Evolutionary conservation across 768 basidiomycete species (phyloP), one percentile per base, ranked within the genome.

Genomic region (Boletales sp.): DNA sequence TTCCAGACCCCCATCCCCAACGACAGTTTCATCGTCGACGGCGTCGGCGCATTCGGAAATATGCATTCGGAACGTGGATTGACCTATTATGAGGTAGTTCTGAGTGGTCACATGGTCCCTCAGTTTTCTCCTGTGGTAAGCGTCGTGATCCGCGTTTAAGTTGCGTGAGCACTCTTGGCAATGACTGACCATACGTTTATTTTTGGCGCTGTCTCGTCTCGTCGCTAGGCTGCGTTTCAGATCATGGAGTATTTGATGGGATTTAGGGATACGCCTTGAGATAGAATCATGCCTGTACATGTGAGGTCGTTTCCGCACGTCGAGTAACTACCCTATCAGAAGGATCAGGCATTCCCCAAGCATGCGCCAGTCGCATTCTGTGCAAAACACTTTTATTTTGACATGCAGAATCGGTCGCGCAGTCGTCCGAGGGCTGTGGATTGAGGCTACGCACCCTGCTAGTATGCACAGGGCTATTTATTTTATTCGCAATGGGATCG

Each of bases 31-130:
- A 63, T 87, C 48, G 78, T 89, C 46, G 84, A 86, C 48, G 84
- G 81, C 15, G 73, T 87, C 39, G 87, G 87, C 25, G 75, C 86
- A 4, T 71, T 82, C 25, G 87, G 87, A 0, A 84, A 69, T 2
- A 70, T 77, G 50, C 86, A 88, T 51, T 70, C 73, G 14, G 88
- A 90, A 59, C 80, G 87, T 35, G 80, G 81, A 12, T 63, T 89
- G 56, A 82, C 86, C 0, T 88, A 82, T 54, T 71, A 75, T 30
- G 87, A 90, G 59, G 79, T 90, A 18, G 72, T 57, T 19, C 74
- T 87, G 8, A 82, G 81, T 55, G 88, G 87, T 15, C 87, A 90
- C 55, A 88, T 89, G 86, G 66, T 87, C 3, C 85, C 85, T 5
- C 80, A 83, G 67, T 86, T 79, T 62, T 78, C 82, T 15, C 84